Conservation (phyloP, 257 asterid genomes). For the Solanum bulbocastanum region DNA sequence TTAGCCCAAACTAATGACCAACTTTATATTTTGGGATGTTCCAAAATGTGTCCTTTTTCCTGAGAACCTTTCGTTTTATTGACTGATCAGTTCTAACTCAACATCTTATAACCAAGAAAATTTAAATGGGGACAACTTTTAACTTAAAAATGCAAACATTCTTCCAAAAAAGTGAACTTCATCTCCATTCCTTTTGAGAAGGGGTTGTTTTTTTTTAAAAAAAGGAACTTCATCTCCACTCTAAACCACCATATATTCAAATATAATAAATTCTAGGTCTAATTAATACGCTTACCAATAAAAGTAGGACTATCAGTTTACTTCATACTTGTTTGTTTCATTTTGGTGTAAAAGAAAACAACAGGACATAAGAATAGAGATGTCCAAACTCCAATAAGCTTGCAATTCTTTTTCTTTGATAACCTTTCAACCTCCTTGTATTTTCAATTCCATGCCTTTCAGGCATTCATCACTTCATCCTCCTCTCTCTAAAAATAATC, state of each 20-base stretch:
- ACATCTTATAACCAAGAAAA: neutral
- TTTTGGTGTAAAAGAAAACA: neutral
- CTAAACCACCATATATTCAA: neutral
- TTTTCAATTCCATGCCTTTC: neutral
- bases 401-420: neutral
- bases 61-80: neutral
- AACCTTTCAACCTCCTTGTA: neutral
- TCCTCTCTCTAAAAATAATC: neutral
- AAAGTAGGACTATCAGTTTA: neutral
- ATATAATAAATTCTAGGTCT: neutral
- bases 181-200: neutral
- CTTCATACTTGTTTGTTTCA: neutral
- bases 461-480: neutral
- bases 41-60: neutral
- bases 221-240: neutral
- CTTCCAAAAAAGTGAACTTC: neutral
- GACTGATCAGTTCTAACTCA: neutral
- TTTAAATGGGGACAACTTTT: neutral
- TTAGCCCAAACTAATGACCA: neutral
- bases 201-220: neutral
- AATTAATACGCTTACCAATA: neutral
- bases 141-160: neutral
- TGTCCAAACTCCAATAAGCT: neutral
- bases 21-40: neutral
- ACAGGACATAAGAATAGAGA: neutral